A percentile compares a stretch with the other conserved stretches of the same genome.
Conservation (phyloP, 2,329 filamentous ascomycete genomes). For the Colletotrichum horii region DNA sequence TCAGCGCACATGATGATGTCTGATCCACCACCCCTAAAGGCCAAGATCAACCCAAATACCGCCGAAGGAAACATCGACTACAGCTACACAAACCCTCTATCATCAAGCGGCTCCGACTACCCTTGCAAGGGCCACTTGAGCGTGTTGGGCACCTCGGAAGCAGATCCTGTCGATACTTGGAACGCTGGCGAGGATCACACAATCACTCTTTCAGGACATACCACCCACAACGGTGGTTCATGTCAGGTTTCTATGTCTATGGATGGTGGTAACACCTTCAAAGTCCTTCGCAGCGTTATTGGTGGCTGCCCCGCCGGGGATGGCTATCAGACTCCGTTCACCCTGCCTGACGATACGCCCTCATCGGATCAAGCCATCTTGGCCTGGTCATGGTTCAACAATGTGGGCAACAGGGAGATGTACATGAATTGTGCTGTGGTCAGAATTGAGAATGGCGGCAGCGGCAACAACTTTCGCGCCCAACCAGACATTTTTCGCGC, state of each 20-base stretch:
- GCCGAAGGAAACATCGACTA: conserved; percentile 47
- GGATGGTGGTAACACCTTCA: conserved; percentile 64
- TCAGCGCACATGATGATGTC: conserved; percentile 35
- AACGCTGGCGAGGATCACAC: conserved; percentile 56
- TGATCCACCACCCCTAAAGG: conserved; percentile 32
- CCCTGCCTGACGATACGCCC: conserved; percentile 54
- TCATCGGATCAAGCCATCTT: conserved; percentile 55
- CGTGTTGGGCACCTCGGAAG: conserved; percentile 30
- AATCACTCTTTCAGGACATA: conserved; percentile 58
- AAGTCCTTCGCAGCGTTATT: conserved; percentile 48
- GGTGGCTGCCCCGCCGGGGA: conserved; percentile 37
- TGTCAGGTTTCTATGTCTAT: conserved; percentile 69
- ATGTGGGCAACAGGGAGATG: conserved; percentile 68
- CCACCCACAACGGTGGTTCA: conserved; percentile 62
- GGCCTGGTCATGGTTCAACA: conserved; percentile 70
- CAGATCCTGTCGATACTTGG: conserved; percentile 55
- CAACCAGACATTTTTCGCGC: conserved; percentile 73
- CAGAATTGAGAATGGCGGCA: conserved; percentile 41
- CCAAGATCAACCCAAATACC: conserved; percentile 27
- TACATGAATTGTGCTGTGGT: conserved; percentile 74
- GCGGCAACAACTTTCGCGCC: conserved; percentile 15
- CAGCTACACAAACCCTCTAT: conserved; percentile 63
- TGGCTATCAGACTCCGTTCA: conserved; percentile 27
- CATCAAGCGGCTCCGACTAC: conserved; percentile 58
- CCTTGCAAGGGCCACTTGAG: conserved; percentile 60